Evolutionary conservation across 2,329 filamentous ascomycete species (phyloP).

Genomic region (Ilyonectria robusta): DNA sequence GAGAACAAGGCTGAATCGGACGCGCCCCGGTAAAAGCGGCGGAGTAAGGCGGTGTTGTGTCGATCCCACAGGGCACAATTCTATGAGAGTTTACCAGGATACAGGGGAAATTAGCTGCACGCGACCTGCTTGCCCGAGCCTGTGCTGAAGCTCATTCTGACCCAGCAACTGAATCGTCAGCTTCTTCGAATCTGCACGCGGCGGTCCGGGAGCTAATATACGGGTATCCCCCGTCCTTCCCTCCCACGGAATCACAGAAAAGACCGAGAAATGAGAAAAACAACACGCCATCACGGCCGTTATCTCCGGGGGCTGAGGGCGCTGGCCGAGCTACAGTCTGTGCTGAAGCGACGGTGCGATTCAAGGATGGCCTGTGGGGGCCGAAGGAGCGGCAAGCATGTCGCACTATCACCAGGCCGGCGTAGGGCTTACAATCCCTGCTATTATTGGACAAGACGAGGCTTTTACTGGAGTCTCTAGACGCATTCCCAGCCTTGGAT

Average conservation of each 20-base stretch:
- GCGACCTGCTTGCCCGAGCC: background rate
- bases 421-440: slow-evolving; percentile 8
- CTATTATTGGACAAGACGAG: background rate
- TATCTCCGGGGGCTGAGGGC: background rate
- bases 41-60: background rate
- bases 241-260: background rate
- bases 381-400: background rate
- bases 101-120: background rate
- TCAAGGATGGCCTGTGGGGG: slow-evolving; percentile 3
- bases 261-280: background rate
- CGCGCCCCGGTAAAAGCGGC: background rate
- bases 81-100: background rate
- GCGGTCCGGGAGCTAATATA: background rate
- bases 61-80: background rate
- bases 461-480: background rate
- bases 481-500: background rate
- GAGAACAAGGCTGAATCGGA: background rate
- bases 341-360: background rate
- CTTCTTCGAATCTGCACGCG: background rate
- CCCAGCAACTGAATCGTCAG: background rate
- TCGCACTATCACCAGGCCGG: slow-evolving; percentile 2
- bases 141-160: background rate
- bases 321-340: background rate
- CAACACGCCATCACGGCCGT: background rate
- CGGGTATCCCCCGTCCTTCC: background rate